Percentiles rank a stretch among this genome's conserved stretches.
These are phyloP conservation scores for Mycena rosella DNA, from an alignment of 768 basidiomycete genomes.

Conservation along the genomic window DNA sequence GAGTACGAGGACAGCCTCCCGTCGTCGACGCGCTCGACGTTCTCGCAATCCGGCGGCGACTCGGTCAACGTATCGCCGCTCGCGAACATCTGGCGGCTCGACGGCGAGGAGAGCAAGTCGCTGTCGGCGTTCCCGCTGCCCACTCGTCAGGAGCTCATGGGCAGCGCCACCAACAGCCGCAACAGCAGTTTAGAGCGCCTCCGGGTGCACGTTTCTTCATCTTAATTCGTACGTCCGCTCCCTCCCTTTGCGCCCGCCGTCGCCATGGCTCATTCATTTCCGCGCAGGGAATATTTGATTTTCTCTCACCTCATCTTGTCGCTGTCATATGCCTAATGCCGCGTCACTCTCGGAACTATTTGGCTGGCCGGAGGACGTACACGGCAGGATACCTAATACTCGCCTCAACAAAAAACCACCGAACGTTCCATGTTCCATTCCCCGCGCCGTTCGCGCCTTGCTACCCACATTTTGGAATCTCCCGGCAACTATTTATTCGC, in stretches of 20 bases:
- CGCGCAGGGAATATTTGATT: slow-evolving; percentile 19
- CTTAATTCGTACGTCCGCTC: slow-evolving; percentile 22
- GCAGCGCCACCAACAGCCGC: slow-evolving; percentile 54
- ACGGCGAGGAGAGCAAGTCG: slow-evolving; percentile 76
- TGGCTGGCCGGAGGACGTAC: slow-evolving; percentile 34
- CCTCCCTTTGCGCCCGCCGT: no score
- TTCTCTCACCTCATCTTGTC: slow-evolving; percentile 21
- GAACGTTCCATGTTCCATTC: neutral
- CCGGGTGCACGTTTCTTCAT: slow-evolving; percentile 27
- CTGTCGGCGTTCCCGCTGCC: slow-evolving; percentile 62
- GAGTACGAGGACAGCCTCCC: slow-evolving; percentile 61
- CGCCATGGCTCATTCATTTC: neutral
- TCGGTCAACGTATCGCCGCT: slow-evolving; percentile 48
- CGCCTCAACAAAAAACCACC: neutral
- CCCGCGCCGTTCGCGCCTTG: neutral
- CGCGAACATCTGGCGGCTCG: slow-evolving; percentile 78
- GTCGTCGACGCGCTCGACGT: slow-evolving; percentile 43
- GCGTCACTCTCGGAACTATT: slow-evolving; percentile 26
- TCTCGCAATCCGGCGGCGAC: slow-evolving; percentile 42
- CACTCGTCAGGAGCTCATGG: slow-evolving; percentile 53
- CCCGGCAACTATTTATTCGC: slow-evolving; percentile 2
- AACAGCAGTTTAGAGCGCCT: slow-evolving; percentile 45
- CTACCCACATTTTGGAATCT: slow-evolving; percentile 25
- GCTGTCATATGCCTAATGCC: slow-evolving; percentile 23
- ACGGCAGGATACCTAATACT: slow-evolving; percentile 23